These are phyloP conservation scores for Zygosaccharomyces gambellarensis DNA, from an alignment of 805 yeast genomes.

Conservation along the genomic window DNA sequence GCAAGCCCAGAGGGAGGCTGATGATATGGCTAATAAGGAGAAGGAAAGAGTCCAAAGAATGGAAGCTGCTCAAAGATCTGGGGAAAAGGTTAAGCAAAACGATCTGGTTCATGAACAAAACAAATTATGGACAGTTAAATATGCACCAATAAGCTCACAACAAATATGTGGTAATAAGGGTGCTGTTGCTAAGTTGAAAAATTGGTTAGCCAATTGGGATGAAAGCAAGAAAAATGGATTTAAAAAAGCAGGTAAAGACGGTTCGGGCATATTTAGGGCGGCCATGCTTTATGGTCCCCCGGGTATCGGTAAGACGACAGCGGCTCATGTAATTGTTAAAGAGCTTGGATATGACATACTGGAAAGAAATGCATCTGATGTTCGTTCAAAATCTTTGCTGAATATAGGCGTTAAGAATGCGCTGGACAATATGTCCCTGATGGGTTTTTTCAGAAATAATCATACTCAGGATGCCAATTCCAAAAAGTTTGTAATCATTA, in stretches of 20 bases:
- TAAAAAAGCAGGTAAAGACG: conserved; percentile 55
- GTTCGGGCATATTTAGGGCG: conserved; percentile 69
- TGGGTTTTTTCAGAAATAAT: conserved; percentile 58
- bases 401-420: conserved; percentile 65
- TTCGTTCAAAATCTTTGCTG: conserved; percentile 75
- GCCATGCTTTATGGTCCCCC: conserved; percentile 85
- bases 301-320: conserved; percentile 79
- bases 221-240: conserved; percentile 50
- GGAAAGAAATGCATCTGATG: conserved; percentile 84
- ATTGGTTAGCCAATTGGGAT: conserved; percentile 80
- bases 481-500: conserved; percentile 70
- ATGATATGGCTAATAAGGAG: conserved; percentile 43
- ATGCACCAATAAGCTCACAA: conserved; percentile 72
- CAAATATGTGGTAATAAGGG: conserved; percentile 93
- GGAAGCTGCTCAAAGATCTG: conserved; percentile 26
- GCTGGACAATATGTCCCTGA: conserved; percentile 74
- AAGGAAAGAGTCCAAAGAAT: conserved; percentile 32
- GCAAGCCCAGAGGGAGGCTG: conserved; percentile 48
- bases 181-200: conserved; percentile 55
- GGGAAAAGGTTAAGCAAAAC: conserved; percentile 19
- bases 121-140: conserved; percentile 86
- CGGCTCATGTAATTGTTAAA: conserved; percentile 71
- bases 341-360: conserved; percentile 66
- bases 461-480: conserved; percentile 37
- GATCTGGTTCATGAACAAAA: conserved; percentile 38